phyloP scores from a whole-genome alignment of 108 stramenopile genomes.

The Seminavis robusta region DNA sequence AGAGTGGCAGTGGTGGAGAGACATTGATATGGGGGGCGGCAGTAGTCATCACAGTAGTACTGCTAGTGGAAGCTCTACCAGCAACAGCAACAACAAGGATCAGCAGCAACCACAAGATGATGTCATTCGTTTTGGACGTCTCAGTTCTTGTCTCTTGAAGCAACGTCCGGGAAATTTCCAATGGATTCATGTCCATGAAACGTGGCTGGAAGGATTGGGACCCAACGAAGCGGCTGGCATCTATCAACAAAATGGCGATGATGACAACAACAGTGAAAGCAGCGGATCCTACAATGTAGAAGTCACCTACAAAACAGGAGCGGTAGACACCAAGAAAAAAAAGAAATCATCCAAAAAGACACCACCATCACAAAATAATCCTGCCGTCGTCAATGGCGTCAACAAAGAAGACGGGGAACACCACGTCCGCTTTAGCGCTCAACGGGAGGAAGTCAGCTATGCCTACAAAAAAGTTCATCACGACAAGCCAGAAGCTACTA shows the following conservation, averaged over 20 bases:
- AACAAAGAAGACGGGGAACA: too few relatives aligned
- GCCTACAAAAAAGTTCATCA: too few relatives aligned
- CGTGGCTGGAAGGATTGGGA: constrained; percentile 14
- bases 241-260: background rate
- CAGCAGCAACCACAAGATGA: background rate
- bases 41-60: background rate
- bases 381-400: too few relatives aligned
- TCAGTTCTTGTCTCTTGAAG: constrained; percentile 4
- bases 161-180: background rate
- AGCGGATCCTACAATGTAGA: too few relatives aligned
- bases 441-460: too few relatives aligned
- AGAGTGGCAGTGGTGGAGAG: constrained; percentile 17
- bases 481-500: too few relatives aligned
- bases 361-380: too few relatives aligned
- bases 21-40: background rate
- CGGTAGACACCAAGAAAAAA: too few relatives aligned
- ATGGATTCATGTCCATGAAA: constrained; percentile 24
- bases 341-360: too few relatives aligned
- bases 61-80: background rate
- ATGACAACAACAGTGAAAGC: background rate
- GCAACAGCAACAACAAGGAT: background rate
- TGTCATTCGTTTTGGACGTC: constrained; percentile 6
- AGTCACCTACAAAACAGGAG: too few relatives aligned
- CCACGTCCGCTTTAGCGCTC: too few relatives aligned
- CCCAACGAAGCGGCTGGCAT: constrained; percentile 1